Percentiles rank a stretch among this genome's conserved stretches.
These are phyloP conservation scores for Solanum chaucha DNA, from an alignment of 257 asterid species.

Conservation along the genomic window DNA sequence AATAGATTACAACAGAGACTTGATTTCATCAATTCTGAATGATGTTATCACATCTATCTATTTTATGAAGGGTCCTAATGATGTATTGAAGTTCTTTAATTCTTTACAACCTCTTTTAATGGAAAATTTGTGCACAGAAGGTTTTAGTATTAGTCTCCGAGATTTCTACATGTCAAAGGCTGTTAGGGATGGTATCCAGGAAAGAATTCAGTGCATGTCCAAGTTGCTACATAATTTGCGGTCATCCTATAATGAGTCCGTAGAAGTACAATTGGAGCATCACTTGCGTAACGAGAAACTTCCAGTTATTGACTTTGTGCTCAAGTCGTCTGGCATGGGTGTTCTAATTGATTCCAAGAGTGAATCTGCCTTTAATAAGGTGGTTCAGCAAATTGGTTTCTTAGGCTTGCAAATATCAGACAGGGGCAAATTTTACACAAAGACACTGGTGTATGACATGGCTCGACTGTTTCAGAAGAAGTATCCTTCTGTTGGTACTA, in stretches of 20 bases:
- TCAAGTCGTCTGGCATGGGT: conserved; percentile 61
- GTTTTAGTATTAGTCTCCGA: conserved; percentile 69
- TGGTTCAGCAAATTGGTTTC: conserved; percentile 90
- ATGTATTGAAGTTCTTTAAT: conserved; percentile 64
- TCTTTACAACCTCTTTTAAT: conserved; percentile 71
- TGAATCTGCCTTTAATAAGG: conserved; percentile 84
- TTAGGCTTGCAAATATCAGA: conserved; percentile 65
- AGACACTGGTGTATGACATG: conserved; percentile 59
- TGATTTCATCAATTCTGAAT: conserved; percentile 42
- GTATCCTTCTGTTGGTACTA: conserved; percentile 51
- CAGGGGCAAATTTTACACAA: conserved; percentile 68
- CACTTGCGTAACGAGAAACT: conserved; percentile 46
- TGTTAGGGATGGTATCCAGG: conserved; percentile 35
- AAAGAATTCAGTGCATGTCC: conserved; percentile 35
- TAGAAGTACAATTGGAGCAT: conserved; percentile 52
- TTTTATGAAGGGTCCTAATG: conserved; percentile 80
- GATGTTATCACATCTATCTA: conserved; percentile 71
- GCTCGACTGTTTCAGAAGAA: conserved; percentile 44
- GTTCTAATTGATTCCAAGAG: conserved; percentile 70
- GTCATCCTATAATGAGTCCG: conserved; percentile 42
- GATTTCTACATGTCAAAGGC: conserved; percentile 57
- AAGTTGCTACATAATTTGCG: conserved; percentile 41
- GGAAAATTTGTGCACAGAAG: conserved; percentile 65
- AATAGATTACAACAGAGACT: conserved; percentile 48
- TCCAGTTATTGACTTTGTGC: conserved; percentile 50